Percentiles rank a stretch among this genome's conserved stretches.
These are phyloP conservation scores for Bidens hawaiensis DNA, from an alignment of 140 eudicot genomes.

Conservation along the genomic window DNA sequence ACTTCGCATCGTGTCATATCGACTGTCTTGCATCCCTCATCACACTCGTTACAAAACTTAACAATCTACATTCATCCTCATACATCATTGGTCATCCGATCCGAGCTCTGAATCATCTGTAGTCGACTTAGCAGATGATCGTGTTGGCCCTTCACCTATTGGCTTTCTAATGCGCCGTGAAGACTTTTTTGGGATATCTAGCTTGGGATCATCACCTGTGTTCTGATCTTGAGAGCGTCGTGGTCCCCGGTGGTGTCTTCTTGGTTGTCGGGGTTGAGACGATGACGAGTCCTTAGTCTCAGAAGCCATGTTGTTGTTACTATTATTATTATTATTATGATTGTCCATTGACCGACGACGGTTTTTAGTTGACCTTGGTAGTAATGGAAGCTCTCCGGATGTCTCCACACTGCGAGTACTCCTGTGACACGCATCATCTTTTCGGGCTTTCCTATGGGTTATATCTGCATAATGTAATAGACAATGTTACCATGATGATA, in stretches of 20 bases:
- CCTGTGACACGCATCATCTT: conserved; percentile 21
- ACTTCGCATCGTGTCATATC: background rate
- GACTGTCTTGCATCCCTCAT: background rate
- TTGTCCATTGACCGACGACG: conserved; percentile 29
- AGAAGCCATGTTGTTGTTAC: conserved; percentile 1
- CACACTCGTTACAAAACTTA: conserved; percentile 11
- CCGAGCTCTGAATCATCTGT: conserved; percentile 14
- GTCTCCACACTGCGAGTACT: conserved; percentile 27
- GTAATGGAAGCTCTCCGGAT: conserved; percentile 18
- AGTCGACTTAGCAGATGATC: conserved; percentile 13
- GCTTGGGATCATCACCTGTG: conserved; percentile 14
- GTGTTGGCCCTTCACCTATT: conserved; percentile 31
- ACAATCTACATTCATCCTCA: conserved; percentile 3
- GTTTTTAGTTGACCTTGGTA: conserved; percentile 27
- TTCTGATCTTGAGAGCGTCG: conserved; percentile 14
- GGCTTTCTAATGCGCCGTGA: conserved; percentile 53
- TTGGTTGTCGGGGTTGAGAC: conserved; percentile 9
- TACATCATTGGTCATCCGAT: conserved; percentile 1
- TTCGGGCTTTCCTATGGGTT: conserved; percentile 19
- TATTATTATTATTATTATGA: too few species aligned
- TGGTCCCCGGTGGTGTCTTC: conserved; percentile 36
- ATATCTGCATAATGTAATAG: conserved; percentile 17
- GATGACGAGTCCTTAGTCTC: conserved; percentile 25
- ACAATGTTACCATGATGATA: background rate
- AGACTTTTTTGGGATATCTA: conserved; percentile 43